Base-by-base conservation (phyloP, 2,329 filamentous ascomycete genomes). In the Diplodia intermedia region DNA sequence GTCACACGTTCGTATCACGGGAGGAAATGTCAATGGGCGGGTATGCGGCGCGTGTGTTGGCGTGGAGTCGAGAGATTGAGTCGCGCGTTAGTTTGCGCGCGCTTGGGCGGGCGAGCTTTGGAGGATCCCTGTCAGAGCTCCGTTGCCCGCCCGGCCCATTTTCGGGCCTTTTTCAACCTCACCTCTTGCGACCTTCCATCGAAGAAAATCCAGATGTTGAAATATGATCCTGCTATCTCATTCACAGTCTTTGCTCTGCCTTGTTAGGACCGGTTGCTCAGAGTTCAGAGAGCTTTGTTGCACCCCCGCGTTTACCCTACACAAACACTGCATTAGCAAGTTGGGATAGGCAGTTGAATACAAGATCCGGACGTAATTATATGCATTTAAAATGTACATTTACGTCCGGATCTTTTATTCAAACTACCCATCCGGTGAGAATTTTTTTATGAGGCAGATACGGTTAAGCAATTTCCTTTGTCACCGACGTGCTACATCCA, bases 111-210 rank as follows among this genome's bases (percentile, higher is more conserved):
- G 52, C 63, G 54, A 57, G 55, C 65, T 50, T 57, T 31, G n/a
- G 50, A 43, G 7, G 38, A 57, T 47, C 65, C 65, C 56, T 55
- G 63, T 55, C 54, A 67, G 47, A 67, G 65, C 65, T 67, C 53
- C 23, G 23, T 9, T 33, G 5, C 20, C 12, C 7, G 15, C 2
- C 49, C 33, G n/a, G 31, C 29, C 49, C 31, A 26, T 40, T 20
- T 54, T 15, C 33, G 33, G 20, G 18, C 3, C 12, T 3, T 47
- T 26, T n/a, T 15, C 12, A 23, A 14, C 18, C 29, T 65, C 31
- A 15, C 14, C 4, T 14, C 31, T 14, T 29, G 31, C 57, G 11
- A 36, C 23, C 26, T 31, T 49, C 14, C 38, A 23, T 49, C 31
- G 7, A 18, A 43, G 9, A 20, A 47, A 47, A 47, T 47, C 7